phyloP scores from a whole-genome alignment of 2,329 filamentous ascomycete genomes.

The Trichoderma sp. region DNA sequence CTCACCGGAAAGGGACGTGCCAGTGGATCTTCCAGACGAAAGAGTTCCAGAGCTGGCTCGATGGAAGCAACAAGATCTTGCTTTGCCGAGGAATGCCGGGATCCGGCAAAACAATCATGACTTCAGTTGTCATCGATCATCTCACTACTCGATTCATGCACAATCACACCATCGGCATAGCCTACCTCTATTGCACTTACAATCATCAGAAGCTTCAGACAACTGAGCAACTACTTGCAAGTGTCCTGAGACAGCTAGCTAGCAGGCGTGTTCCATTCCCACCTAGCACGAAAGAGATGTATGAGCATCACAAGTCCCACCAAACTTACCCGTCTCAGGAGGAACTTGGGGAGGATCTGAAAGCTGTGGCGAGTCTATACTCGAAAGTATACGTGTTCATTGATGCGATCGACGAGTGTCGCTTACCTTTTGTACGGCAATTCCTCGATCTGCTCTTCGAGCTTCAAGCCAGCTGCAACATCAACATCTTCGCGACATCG shows the following conservation, averaged over 20 bases:
- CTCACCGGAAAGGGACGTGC: slow-evolving; percentile 44
- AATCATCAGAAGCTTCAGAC: slow-evolving; percentile 26
- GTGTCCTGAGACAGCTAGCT: slow-evolving; percentile 1
- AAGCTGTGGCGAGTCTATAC: neutral
- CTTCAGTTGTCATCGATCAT: slow-evolving; percentile 47
- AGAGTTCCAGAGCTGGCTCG: slow-evolving; percentile 42
- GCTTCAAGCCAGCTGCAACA: neutral
- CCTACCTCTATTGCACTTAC: slow-evolving; percentile 48
- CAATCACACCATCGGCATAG: slow-evolving; percentile 40
- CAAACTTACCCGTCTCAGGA: neutral
- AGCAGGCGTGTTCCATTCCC: neutral
- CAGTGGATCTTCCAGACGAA: slow-evolving; percentile 49
- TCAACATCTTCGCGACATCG: slow-evolving; percentile 23
- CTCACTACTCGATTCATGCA: slow-evolving; percentile 35
- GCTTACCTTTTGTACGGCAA: neutral
- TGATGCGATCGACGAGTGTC: slow-evolving; percentile 20
- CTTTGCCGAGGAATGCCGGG: slow-evolving; percentile 53
- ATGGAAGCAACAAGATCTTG: slow-evolving; percentile 36
- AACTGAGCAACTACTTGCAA: neutral
- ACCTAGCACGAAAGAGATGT: neutral
- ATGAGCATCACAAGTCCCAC: neutral
- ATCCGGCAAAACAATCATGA: slow-evolving; percentile 52
- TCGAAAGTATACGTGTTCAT: neutral
- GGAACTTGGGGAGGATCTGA: neutral
- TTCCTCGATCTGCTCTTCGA: neutral